A percentile compares a stretch with the other conserved stretches of the same genome.
These are phyloP conservation scores for Pythium scleroteichum DNA, from an alignment of 352 stramenopile species.

Conservation along the genomic window DNA sequence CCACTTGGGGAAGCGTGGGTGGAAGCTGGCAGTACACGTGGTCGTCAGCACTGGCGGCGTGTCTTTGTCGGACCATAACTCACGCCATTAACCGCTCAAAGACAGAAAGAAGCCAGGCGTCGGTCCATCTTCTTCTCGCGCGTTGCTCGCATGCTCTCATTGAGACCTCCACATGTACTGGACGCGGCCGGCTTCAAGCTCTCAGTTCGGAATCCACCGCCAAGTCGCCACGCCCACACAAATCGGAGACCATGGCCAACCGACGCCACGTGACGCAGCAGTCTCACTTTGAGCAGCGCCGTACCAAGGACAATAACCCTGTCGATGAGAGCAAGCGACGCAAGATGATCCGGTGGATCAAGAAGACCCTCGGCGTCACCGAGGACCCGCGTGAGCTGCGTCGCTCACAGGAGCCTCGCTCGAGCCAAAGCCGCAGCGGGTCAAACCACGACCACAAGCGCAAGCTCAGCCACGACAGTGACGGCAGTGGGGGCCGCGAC, in stretches of 20 bases:
- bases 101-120: background rate
- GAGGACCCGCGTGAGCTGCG: conserved; percentile 17
- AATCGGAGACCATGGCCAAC: background rate
- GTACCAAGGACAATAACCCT: conserved; percentile 8
- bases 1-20: no score
- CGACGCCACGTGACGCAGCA: background rate
- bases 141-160: background rate
- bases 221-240: background rate
- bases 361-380: conserved; percentile 26
- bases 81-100: background rate
- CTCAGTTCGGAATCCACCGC: background rate
- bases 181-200: background rate
- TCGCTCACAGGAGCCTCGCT: background rate
- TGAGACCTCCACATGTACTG: background rate
- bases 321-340: conserved; percentile 24
- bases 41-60: background rate
- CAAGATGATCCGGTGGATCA: conserved; percentile 32
- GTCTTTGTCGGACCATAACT: background rate
- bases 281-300: conserved; percentile 16
- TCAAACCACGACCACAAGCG: background rate
- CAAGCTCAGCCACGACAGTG: conserved; percentile 21
- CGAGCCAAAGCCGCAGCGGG: conserved; percentile 6
- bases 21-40: no score
- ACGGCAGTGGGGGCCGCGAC: background rate
- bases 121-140: background rate